Evolutionary conservation across 345 rosid species (phyloP).

Genomic region (rapeseed (Brassica napus)): Da-Ae NC_063452.1:13804001-13804500

Average conservation of each 20-base stretch:
- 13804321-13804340: not conserved
- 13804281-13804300: no score
- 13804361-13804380: not conserved
- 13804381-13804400: not conserved
- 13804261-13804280: no score
- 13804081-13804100: conserved; percentile 8
- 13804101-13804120: not conserved
- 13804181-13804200: conserved; percentile 5
- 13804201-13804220: not conserved
- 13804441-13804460: not conserved
- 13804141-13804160: conserved; percentile 24
- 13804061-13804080: conserved; percentile 16
- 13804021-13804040: not conserved
- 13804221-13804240: not conserved
- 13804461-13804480: not conserved
- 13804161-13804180: conserved; percentile 7
- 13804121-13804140: conserved; percentile 4
- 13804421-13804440: not conserved
- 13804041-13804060: conserved; percentile 7
- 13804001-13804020: not conserved
- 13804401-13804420: not conserved
- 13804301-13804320: not conserved
- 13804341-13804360: not conserved
- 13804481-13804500: not conserved
- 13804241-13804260: no score